These are phyloP conservation scores for Yamadazyma paraphyllophila DNA, from an alignment of 805 yeast species.

Conservation along the genomic window DNA sequence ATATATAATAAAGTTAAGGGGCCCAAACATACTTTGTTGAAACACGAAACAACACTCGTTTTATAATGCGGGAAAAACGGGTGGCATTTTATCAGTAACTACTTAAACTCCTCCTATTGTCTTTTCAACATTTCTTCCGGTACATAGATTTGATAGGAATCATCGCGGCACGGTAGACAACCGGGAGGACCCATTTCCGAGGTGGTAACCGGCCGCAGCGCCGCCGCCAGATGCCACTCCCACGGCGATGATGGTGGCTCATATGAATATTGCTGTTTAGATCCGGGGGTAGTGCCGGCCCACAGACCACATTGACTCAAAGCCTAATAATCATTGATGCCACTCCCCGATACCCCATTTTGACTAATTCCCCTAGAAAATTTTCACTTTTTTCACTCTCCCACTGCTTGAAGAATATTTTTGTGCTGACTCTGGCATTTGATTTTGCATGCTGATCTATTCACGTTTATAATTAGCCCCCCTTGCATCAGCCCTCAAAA, in stretches of 20 bases:
- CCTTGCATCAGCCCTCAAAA: neutral
- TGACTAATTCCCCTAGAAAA: neutral
- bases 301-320: slow-evolving; percentile 4
- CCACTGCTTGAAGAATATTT: neutral
- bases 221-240: neutral
- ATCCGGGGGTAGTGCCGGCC: slow-evolving; percentile 3
- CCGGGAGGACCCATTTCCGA: neutral
- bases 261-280: neutral
- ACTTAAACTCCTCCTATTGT: slow-evolving; percentile 23
- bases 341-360: neutral
- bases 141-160: slow-evolving; percentile 21
- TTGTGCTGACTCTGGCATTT: too few species aligned
- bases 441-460: too few species aligned
- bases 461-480: neutral
- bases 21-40: neutral
- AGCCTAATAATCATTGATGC: neutral
- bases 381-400: neutral
- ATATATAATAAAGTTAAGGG: too few species aligned
- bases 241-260: neutral
- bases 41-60: neutral
- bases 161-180: slow-evolving; percentile 19
- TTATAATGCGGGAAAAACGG: neutral
- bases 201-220: too few species aligned
- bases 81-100: neutral
- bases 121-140: slow-evolving; percentile 19